phyloP scores from a whole-genome alignment of 768 basidiomycete genomes.

The Psilocybe sp. region DNA sequence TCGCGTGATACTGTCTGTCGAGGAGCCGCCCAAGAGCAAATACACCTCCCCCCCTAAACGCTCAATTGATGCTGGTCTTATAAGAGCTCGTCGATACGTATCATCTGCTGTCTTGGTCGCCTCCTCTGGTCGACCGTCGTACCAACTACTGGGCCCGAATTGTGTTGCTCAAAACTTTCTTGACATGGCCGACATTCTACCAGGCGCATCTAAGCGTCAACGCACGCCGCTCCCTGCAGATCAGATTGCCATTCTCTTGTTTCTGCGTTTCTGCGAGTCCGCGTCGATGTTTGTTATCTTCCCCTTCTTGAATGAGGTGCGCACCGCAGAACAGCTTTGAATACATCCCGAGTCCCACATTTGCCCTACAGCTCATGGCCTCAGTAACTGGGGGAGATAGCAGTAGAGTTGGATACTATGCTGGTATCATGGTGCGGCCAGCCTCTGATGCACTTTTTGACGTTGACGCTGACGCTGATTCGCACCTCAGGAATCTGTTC shows the following conservation, averaged over 20 bases:
- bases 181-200: neutral
- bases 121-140: no score
- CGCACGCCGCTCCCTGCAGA: constrained; percentile 50
- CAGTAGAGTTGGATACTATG: constrained; percentile 60
- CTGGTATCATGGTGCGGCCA: constrained; percentile 51
- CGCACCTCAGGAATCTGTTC: constrained; percentile 49
- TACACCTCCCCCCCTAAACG: neutral
- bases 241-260: constrained; percentile 53
- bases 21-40: neutral
- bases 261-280: constrained; percentile 60
- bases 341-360: constrained; percentile 21
- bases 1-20: neutral
- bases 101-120: no score
- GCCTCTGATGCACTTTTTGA: no score
- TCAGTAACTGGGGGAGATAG: constrained; percentile 49
- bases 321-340: constrained; percentile 31
- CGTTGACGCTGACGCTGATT: neutral
- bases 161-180: neutral
- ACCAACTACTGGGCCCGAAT: neutral
- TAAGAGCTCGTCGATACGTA: neutral
- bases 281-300: constrained; percentile 57
- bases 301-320: constrained; percentile 41
- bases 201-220: neutral
- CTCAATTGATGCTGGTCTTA: neutral
- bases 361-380: constrained; percentile 15